A percentile compares a stretch with the other conserved stretches of the same genome.
phyloP scores from a whole-genome alignment of 1,284 basidiomycete genomes.

The Coriolopsis trogii region DNA sequence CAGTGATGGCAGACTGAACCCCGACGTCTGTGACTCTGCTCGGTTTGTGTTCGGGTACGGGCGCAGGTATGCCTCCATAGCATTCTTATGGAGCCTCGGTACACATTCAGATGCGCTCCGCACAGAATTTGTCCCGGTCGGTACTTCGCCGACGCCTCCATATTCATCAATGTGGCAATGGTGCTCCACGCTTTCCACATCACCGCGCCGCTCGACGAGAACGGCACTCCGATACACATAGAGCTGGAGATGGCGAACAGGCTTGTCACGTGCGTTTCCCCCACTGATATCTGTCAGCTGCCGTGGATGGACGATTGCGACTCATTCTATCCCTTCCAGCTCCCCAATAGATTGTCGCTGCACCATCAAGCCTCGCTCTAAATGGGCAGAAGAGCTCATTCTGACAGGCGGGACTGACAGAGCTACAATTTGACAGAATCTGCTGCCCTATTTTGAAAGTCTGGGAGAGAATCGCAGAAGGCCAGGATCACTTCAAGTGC shows the following conservation, averaged over 20 bases:
- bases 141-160: slow-evolving; percentile 27
- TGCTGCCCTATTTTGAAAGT: too few species aligned
- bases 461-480: too few species aligned
- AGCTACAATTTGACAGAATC: too few species aligned
- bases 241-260: background rate
- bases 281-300: background rate
- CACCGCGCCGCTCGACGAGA: slow-evolving; percentile 31
- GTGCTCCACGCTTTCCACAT: slow-evolving; percentile 46
- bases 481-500: too few species aligned
- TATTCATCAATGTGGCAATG: slow-evolving; percentile 44
- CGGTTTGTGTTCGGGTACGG: slow-evolving; percentile 7
- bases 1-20: slow-evolving; percentile 1
- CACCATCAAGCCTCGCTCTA: slow-evolving; percentile 1
- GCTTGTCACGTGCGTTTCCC: background rate
- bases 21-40: background rate
- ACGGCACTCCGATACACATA: slow-evolving; percentile 6
- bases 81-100: background rate
- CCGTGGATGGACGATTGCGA: background rate
- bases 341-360: slow-evolving; percentile 1
- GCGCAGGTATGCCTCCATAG: background rate
- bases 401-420: too few species aligned
- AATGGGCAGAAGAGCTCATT: background rate
- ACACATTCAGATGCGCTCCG: background rate
- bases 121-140: slow-evolving; percentile 23
- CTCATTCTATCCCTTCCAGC: background rate